Conservation (phyloP, 352 stramenopile genomes). For the Pythium rishiriense region DNA sequence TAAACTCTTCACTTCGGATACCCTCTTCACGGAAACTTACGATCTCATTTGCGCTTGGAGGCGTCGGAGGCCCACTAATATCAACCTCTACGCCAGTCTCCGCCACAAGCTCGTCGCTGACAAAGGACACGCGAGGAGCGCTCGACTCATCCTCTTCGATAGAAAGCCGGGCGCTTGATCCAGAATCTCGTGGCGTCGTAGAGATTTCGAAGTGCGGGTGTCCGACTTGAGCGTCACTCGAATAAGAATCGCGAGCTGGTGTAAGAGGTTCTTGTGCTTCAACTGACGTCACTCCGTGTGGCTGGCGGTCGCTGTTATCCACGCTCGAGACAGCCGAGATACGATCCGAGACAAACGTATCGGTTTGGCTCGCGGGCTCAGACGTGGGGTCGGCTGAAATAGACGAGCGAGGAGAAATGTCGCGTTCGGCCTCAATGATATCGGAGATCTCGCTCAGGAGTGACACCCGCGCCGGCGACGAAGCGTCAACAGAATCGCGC, state of each 20-base stretch:
- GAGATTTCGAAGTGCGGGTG: slow-evolving; percentile 4
- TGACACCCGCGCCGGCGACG: slow-evolving; percentile 3
- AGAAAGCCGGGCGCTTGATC: slow-evolving; percentile 6
- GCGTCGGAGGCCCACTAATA: neutral
- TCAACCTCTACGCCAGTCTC: slow-evolving; percentile 1
- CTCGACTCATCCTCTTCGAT: slow-evolving; percentile 10
- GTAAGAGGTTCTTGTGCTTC: neutral
- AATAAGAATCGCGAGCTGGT: slow-evolving; percentile 4
- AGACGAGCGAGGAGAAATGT: slow-evolving; percentile 8
- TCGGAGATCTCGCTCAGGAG: slow-evolving; percentile 16
- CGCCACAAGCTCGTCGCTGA: neutral
- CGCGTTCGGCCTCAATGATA: slow-evolving; percentile 8
- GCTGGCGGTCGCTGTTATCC: neutral
- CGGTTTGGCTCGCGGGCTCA: slow-evolving; percentile 8
- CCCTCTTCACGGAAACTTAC: neutral
- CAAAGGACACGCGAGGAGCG: slow-evolving; percentile 6
- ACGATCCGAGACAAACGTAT: slow-evolving; percentile 12
- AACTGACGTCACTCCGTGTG: neutral
- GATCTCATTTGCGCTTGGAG: neutral
- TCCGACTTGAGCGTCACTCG: neutral
- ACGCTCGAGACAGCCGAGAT: slow-evolving; percentile 15
- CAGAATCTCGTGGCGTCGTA: slow-evolving; percentile 1
- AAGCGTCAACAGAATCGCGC: slow-evolving; percentile 2
- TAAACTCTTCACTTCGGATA: neutral
- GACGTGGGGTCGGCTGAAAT: slow-evolving; percentile 4